Base-by-base conservation (phyloP, 192 early-diverging fungal species). In the Dimargaris xerosporica region DNA sequence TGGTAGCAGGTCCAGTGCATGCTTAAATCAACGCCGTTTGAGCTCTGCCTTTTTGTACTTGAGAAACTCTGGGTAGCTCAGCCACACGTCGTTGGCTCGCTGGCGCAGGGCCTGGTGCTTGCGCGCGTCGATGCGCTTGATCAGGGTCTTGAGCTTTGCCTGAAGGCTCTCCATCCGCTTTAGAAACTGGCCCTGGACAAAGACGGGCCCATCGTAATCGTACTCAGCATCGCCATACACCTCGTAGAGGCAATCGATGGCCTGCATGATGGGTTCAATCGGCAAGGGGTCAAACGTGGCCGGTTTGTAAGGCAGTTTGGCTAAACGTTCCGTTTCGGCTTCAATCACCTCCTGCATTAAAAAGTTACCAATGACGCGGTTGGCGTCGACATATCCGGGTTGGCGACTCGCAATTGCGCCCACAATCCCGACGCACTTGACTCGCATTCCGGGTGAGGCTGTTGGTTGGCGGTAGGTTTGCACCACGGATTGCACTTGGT, bases 181-280 rank as follows among this genome's bases (percentile, higher is more conserved):
- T 21, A 85, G 67, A 61, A 83, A 88, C 17, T 73, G 75, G 19
- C 79, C 79, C 16, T 82, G 65, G 7, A 94, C 86, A 77, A 84
- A 97, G 0, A 94, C 91, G 1, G 89, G 85, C 43, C 67, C 65
- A 65, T 95, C 89, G 63, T 94, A 94, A 65, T 90, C 86, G 67
- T 79, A 94, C 13, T 61, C 80, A 29, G 67, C 74, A 62, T 97
- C 94, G 42, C 80, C 79, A 68, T 94, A 97, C 26, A 95, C 82
- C 65, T 97, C 94, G 64, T 78, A 95, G 43, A 97, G 68, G 25
- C 83, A 80, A 63, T 95, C 90, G 65, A 97, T 66, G 0, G 84
- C 85, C 67, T 95, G 93, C 0, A 82, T 68, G 16, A 83, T 61
- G 0, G 69, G 67, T 64, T 78, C 75, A 23, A 65, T 53, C 6